These are phyloP conservation scores for Plantago major DNA, from an alignment of 257 asterid genomes.

Conservation along the genomic window DNA sequence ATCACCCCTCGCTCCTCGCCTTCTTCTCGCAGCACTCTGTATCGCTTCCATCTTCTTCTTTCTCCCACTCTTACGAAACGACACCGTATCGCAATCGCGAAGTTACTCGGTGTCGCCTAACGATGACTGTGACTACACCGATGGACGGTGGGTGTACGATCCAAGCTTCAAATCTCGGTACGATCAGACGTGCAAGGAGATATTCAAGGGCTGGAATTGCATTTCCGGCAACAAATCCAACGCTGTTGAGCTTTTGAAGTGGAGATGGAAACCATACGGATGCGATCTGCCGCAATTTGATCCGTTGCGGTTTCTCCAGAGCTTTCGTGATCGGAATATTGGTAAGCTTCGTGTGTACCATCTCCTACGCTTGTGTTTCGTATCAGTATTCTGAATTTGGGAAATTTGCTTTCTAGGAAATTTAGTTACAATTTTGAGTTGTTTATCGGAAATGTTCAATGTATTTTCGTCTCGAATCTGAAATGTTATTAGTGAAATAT, in stretches of 20 bases:
- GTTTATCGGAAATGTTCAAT: too few species aligned
- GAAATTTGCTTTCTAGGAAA: too few species aligned
- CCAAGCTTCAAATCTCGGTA: constrained; percentile 52
- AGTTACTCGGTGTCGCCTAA: constrained; percentile 23
- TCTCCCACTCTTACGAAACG: constrained; percentile 53
- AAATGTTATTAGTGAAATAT: too few species aligned
- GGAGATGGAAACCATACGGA: constrained; percentile 87
- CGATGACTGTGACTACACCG: constrained; percentile 51
- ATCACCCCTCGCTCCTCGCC: constrained; percentile 34
- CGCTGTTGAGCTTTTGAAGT: constrained; percentile 65
- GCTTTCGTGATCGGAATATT: constrained; percentile 60
- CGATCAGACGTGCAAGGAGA: constrained; percentile 85
- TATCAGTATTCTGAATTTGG: too few species aligned
- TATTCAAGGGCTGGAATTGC: constrained; percentile 97
- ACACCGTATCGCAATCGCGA: constrained; percentile 23
- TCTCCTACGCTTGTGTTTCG: too few species aligned
- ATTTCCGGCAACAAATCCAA: constrained; percentile 65
- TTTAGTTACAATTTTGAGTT: too few species aligned
- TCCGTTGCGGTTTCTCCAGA: constrained; percentile 55
- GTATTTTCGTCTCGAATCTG: too few species aligned
- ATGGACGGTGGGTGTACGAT: constrained; percentile 80
- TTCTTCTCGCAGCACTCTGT: constrained; percentile 49
- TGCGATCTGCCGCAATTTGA: constrained; percentile 81
- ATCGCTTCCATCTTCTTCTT: constrained; percentile 45
- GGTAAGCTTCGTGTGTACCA: constrained; percentile 33